phyloP scores from a whole-genome alignment of 1,284 basidiomycete species.

The Chondrostereum purpureum region DNA sequence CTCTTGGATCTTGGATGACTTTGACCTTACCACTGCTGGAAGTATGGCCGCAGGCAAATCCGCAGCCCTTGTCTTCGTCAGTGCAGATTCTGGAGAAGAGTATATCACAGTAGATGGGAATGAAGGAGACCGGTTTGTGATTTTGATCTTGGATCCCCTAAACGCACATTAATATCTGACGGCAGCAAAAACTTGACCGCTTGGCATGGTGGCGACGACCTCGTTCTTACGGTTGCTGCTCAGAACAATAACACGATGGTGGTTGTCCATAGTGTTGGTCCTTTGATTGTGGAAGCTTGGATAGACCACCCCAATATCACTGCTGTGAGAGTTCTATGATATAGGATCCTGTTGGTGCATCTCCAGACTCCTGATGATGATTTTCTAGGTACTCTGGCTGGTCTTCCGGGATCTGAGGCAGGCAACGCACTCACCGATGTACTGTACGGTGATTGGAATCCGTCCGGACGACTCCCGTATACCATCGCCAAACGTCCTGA shows the following conservation, averaged over 20 bases:
- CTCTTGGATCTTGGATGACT: conserved; percentile 63
- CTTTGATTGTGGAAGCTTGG: conserved; percentile 70
- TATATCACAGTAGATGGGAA: conserved; percentile 76
- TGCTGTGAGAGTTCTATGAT: conserved; percentile 31
- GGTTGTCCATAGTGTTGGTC: conserved; percentile 73
- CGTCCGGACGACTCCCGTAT: conserved; percentile 73
- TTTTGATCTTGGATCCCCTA: background rate
- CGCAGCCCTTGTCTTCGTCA: conserved; percentile 69
- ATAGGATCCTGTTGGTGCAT: too few relatives aligned
- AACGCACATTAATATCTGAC: background rate
- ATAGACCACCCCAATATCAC: conserved; percentile 70
- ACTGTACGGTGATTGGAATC: conserved; percentile 66
- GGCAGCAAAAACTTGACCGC: conserved; percentile 71
- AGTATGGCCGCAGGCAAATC: conserved; percentile 45
- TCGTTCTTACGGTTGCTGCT: conserved; percentile 52
- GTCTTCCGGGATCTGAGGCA: conserved; percentile 67
- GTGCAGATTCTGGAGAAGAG: conserved; percentile 68
- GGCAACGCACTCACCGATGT: conserved; percentile 74
- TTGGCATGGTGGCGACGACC: conserved; percentile 70
- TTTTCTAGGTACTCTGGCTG: conserved; percentile 52
- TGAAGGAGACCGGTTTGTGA: conserved; percentile 53
- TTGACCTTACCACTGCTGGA: conserved; percentile 44
- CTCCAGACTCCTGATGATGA: too few relatives aligned
- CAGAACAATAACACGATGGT: conserved; percentile 78
- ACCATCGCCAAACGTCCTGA: conserved; percentile 64